phyloP scores from a whole-genome alignment of 2,329 filamentous ascomycete genomes.

The Talaromyces piceae region DNA sequence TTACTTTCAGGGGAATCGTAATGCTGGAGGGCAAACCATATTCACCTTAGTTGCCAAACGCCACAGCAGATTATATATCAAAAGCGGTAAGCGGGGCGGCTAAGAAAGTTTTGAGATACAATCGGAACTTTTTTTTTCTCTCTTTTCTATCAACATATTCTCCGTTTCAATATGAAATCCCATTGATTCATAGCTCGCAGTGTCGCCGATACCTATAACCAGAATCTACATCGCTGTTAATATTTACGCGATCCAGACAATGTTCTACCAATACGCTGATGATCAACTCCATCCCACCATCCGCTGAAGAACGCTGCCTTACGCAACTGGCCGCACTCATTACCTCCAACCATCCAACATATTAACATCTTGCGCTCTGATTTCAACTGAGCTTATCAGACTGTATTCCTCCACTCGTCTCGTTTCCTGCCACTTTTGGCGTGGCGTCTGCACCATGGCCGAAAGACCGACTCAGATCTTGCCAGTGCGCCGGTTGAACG shows the following conservation, averaged over 20 bases:
- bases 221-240: neutral
- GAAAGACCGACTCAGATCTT: constrained; percentile 26
- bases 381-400: neutral
- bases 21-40: neutral
- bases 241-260: neutral
- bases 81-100: neutral
- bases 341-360: neutral
- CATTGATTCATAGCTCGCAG: neutral
- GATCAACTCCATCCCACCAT: neutral
- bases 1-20: too few relatives aligned
- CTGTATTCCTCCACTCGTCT: constrained; percentile 7
- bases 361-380: neutral
- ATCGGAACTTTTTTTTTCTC: neutral
- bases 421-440: constrained; percentile 1
- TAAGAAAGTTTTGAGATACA: neutral
- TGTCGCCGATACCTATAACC: neutral
- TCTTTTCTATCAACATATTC: neutral
- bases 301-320: neutral
- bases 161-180: neutral
- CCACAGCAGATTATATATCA: neutral
- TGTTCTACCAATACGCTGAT: neutral
- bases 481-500: constrained; percentile 31
- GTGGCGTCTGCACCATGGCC: constrained; percentile 6
- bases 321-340: neutral
- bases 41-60: too few relatives aligned